Conservation (phyloP, 2,329 filamentous ascomycete genomes). For the Rutstroemia sp. region DNA sequence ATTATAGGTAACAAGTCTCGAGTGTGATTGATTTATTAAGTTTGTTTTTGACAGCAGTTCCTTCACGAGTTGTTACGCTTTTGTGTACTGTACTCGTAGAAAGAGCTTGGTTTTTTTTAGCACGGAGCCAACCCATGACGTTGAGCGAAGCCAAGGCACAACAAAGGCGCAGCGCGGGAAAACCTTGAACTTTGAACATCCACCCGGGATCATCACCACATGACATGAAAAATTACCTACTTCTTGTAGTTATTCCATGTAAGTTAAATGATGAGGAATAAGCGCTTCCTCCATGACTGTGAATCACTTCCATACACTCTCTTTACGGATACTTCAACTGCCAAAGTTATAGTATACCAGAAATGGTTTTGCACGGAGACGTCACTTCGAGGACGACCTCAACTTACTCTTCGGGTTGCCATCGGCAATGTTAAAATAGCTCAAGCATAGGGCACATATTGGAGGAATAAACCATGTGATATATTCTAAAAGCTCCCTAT, state of each 20-base stretch:
- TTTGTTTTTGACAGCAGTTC: too few species aligned
- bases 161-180: too few species aligned
- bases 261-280: too few species aligned
- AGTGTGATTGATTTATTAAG: not conserved
- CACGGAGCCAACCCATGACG: constrained; percentile 3
- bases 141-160: constrained; percentile 6
- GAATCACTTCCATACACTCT: not conserved
- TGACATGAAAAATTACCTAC: too few species aligned
- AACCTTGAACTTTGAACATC: too few species aligned
- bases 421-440: not conserved
- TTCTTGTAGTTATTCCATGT: too few species aligned
- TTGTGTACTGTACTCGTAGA: constrained; percentile 1
- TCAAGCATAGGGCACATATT: not conserved
- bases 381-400: too few species aligned
- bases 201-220: too few species aligned
- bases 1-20: not conserved
- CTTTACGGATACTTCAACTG: too few species aligned
- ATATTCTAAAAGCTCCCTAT: constrained; percentile 6
- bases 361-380: too few species aligned
- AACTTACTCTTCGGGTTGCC: not conserved
- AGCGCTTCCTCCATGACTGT: too few species aligned
- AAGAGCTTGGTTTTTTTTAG: constrained; percentile 7
- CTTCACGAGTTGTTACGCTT: not conserved
- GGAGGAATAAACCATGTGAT: not conserved
- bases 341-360: too few species aligned